phyloP scores from a whole-genome alignment of 2,329 filamentous ascomycete species.

The Teratosphaeria gauchensis region DNA sequence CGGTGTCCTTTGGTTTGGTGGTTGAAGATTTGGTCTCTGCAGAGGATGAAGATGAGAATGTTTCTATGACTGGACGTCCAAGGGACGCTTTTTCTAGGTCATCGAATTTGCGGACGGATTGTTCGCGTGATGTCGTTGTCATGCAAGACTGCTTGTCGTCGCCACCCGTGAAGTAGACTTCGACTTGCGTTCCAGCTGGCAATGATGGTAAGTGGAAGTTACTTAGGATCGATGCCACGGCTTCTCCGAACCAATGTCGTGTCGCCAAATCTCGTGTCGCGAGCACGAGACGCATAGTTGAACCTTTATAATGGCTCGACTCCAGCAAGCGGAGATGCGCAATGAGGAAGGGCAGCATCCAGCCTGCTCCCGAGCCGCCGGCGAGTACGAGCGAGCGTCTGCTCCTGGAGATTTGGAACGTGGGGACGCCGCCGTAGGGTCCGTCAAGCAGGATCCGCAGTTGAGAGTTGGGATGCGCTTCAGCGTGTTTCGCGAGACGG shows the following conservation, averaged over 20 bases:
- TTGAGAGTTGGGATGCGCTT: constrained; percentile 26
- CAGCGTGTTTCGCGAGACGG: constrained; percentile 33
- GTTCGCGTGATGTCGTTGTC: too few species aligned
- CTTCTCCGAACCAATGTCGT: constrained; percentile 27
- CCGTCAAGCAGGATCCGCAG: constrained; percentile 47
- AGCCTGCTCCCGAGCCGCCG: constrained; percentile 49
- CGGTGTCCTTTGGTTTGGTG: too few species aligned
- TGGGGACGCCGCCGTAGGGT: constrained; percentile 46
- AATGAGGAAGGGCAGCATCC: constrained; percentile 42
- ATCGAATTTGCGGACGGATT: too few species aligned
- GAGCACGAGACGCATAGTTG: constrained; percentile 16
- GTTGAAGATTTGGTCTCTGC: too few species aligned
- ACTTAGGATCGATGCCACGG: constrained; percentile 8
- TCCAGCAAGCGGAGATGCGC: constrained; percentile 16
- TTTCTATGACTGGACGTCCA: too few species aligned
- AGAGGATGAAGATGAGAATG: too few species aligned
- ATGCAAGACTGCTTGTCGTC: too few species aligned
- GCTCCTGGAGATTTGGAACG: constrained; percentile 28
- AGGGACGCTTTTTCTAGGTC: too few species aligned
- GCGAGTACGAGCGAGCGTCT: constrained; percentile 41
- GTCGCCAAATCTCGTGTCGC: constrained; percentile 28
- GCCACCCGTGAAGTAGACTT: too few species aligned
- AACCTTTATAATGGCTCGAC: background rate
- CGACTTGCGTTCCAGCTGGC: too few species aligned
- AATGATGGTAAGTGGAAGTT: too few species aligned